Conservation (phyloP, 768 basidiomycete genomes). For the Termitomyces sp. region DNA sequence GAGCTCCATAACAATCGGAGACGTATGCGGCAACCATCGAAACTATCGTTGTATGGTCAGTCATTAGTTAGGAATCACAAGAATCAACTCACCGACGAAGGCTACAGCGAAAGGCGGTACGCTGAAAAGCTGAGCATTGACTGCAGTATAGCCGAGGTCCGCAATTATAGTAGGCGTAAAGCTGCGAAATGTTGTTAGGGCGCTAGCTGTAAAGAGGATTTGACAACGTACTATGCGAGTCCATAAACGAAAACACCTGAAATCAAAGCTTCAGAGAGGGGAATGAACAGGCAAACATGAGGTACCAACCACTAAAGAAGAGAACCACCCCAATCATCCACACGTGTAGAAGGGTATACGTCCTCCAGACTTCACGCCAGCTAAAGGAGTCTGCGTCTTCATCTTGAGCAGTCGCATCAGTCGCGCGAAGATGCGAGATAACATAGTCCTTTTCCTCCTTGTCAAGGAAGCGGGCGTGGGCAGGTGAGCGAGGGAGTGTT, state of each 20-base stretch:
- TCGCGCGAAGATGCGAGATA: background rate
- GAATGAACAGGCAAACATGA: background rate
- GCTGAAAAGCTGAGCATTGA: constrained; percentile 57
- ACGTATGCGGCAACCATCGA: constrained; percentile 37
- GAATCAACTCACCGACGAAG: constrained; percentile 36
- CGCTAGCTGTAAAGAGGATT: too few relatives aligned
- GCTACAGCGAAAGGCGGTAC: constrained; percentile 52
- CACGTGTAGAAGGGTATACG: background rate
- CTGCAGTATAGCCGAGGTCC: constrained; percentile 50
- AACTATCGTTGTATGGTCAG: constrained; percentile 17
- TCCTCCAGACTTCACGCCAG: background rate
- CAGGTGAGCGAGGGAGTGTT: background rate
- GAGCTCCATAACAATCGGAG: constrained; percentile 49
- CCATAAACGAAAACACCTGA: background rate
- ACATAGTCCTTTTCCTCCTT: background rate
- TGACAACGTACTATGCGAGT: background rate
- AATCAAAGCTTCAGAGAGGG: background rate
- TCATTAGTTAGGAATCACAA: background rate
- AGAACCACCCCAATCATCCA: background rate
- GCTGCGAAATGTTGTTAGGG: background rate
- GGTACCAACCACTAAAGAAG: background rate
- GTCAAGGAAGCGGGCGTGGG: background rate
- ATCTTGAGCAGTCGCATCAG: background rate
- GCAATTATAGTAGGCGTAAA: background rate
- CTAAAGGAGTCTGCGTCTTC: background rate